Percentiles rank a stretch among this genome's conserved stretches.
Evolutionary conservation across 441 rosid species (phyloP).

Genomic region (Rhodomyrtus psidioides): DNA sequence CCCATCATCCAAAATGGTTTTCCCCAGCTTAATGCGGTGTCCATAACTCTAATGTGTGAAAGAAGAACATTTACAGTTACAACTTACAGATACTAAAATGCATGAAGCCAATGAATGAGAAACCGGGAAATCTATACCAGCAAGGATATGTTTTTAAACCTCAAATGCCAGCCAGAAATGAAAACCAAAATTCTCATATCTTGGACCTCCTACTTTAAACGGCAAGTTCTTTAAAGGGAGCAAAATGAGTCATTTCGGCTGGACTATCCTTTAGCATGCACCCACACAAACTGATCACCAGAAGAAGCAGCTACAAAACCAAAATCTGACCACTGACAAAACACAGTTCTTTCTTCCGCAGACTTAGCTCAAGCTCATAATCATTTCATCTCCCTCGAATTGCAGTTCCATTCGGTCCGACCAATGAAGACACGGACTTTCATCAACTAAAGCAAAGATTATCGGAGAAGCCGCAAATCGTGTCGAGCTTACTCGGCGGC

Average conservation of each 20-base stretch:
- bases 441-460: neutral
- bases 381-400: neutral
- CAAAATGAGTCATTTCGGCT: neutral
- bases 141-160: neutral
- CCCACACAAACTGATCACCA: neutral
- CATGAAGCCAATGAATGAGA: neutral
- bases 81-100: neutral
- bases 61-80: neutral
- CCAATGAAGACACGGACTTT: neutral
- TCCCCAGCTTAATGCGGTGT: neutral
- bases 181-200: neutral
- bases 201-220: neutral
- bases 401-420: neutral
- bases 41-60: neutral
- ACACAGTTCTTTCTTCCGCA: neutral
- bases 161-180: neutral
- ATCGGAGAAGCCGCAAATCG: neutral
- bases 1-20: neutral
- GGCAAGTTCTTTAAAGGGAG: neutral
- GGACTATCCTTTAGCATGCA: neutral
- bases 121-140: neutral
- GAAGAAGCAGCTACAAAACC: neutral
- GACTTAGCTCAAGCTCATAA: neutral
- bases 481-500: slow-evolving; percentile 45
- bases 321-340: neutral